phyloP scores from a whole-genome alignment of 441 rosid genomes.

The Erysimum cheiri region DNA sequence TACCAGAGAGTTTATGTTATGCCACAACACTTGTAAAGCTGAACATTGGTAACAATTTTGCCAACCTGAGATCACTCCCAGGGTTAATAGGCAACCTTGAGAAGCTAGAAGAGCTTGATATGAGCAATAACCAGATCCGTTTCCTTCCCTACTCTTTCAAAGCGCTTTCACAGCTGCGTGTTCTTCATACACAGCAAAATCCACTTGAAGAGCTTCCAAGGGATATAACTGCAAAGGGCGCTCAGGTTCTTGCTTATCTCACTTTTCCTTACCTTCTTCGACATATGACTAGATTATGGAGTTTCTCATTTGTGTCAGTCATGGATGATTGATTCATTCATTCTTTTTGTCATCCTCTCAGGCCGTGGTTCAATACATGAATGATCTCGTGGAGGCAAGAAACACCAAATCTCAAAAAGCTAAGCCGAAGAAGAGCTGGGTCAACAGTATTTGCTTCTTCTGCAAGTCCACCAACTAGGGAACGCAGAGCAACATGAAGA shows the following conservation, averaged over 20 bases:
- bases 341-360: slow-evolving; percentile 17
- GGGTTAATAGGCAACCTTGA: slow-evolving; percentile 94
- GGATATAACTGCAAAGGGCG: slow-evolving; percentile 75
- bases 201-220: slow-evolving; percentile 93
- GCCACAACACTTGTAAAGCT: slow-evolving; percentile 86
- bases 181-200: slow-evolving; percentile 70
- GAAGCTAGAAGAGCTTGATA: slow-evolving; percentile 89
- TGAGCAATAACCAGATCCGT: slow-evolving; percentile 95
- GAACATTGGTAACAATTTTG: slow-evolving; percentile 92
- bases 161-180: slow-evolving; percentile 66
- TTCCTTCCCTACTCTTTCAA: slow-evolving; percentile 87
- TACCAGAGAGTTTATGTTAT: slow-evolving; percentile 95
- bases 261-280: not conserved
- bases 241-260: slow-evolving; percentile 63
- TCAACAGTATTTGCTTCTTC: slow-evolving; percentile 71
- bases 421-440: slow-evolving; percentile 85
- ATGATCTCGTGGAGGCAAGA: slow-evolving; percentile 68
- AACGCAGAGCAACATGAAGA: slow-evolving; percentile 62
- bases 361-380: slow-evolving; percentile 72
- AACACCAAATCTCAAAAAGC: slow-evolving; percentile 54
- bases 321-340: slow-evolving; percentile 19
- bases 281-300: slow-evolving; percentile 5
- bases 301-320: slow-evolving; percentile 6
- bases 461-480: slow-evolving; percentile 80
- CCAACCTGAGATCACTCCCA: slow-evolving; percentile 79